phyloP scores from a whole-genome alignment of 2,329 filamentous ascomycete species.

The Hymenoscyphus repandus region DNA sequence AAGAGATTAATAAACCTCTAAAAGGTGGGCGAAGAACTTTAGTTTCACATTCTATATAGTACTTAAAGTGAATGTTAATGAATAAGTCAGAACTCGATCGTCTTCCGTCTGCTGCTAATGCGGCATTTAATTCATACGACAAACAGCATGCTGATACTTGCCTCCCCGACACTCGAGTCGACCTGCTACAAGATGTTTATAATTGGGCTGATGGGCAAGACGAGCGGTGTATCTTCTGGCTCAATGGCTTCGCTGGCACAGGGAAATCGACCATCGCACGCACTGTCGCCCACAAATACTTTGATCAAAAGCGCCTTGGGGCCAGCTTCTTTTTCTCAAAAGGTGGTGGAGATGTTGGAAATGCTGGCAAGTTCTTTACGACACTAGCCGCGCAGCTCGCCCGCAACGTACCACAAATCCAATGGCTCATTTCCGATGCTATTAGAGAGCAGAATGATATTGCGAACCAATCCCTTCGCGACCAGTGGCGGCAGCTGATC shows the following conservation, averaged over 20 bases:
- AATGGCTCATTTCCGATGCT: slow-evolving; percentile 6
- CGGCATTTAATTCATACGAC: slow-evolving; percentile 19
- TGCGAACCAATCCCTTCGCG: slow-evolving; percentile 28
- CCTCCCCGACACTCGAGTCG: slow-evolving; percentile 23
- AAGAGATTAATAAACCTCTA: too few species aligned
- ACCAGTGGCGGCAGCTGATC: slow-evolving; percentile 41
- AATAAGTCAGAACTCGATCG: too few species aligned
- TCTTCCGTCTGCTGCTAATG: slow-evolving; percentile 8
- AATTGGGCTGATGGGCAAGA: slow-evolving; percentile 17
- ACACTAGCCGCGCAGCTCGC: slow-evolving; percentile 3
- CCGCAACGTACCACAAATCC: slow-evolving; percentile 1
- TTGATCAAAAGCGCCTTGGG: not conserved
- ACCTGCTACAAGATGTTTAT: slow-evolving; percentile 22
- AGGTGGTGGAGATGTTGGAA: too few species aligned
- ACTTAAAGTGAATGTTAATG: too few species aligned
- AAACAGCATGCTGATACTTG: slow-evolving; percentile 24
- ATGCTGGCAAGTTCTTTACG: too few species aligned
- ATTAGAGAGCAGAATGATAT: slow-evolving; percentile 7
- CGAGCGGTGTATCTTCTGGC: slow-evolving; percentile 27
- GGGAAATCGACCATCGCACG: slow-evolving; percentile 4
- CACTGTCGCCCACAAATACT: slow-evolving; percentile 18
- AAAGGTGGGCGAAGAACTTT: too few species aligned
- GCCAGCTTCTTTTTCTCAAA: too few species aligned
- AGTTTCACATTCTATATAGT: too few species aligned
- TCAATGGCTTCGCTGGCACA: slow-evolving; percentile 28